Evolutionary conservation across 768 basidiomycete species (phyloP), one percentile per base, ranked within the genome.

Genomic region (Leccinum obscurum): DNA sequence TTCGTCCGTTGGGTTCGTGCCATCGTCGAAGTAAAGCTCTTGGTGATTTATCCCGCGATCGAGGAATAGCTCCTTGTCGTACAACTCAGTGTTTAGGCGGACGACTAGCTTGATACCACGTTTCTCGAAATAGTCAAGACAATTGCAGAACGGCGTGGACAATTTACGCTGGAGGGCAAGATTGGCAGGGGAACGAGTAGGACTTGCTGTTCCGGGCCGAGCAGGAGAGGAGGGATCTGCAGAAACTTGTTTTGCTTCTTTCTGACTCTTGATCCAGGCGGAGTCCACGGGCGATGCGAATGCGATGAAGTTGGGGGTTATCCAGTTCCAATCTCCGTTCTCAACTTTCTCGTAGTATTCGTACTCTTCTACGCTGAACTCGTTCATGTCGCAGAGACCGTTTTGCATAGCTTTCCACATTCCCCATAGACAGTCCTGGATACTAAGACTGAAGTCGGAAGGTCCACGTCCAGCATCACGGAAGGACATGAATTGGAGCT

Each of bases 11-110:
- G 96, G 96, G 74, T 98, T 98, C 24, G 95, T 97, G 22, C 97
- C 97, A 72, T 99, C 97, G 74, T 98, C 95, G 66, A 97, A 98
- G 75, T 96, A 98, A 63, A 98, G 83, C 66, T 96, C 94, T 76
- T 89, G 81, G 71, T 97, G 93, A 66, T 88, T 87, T 69, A 96
- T 90, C 11, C 93, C 93, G 52, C 85, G 86, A 67, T 92, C 90
- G 67, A 87, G 71, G 77, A 97, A 98, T 11, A 89, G 82, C 56
- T 81, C 77, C 58, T 84, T 82, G 73, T 96, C 94, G 74, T 95
- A 99, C 20, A 98, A 80, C 65, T 93, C 84, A 60, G 95, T 95
- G 73, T 99, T 99, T 32, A 98, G 77, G 59, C 97, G 90, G 58
- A 99, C 88, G 51, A 99, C 95, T 26, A 96, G 80, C 75, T 92